Conservation (phyloP, 2,329 filamentous ascomycete genomes). For the Geoglossum cookeanum region DNA sequence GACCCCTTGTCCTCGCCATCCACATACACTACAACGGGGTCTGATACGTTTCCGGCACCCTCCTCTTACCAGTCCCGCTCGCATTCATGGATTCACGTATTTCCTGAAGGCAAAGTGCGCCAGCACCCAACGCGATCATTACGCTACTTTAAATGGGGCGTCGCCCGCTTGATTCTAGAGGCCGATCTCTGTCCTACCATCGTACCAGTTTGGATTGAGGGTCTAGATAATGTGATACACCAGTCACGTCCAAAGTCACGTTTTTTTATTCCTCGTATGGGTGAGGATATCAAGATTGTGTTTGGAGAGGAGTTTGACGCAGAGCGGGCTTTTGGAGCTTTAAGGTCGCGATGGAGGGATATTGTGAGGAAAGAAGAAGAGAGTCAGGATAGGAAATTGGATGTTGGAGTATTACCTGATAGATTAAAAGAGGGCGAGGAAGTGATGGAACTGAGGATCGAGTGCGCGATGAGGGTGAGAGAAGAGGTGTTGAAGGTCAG, state of each 20-base stretch:
- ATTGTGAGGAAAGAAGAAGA: conserved; percentile 36
- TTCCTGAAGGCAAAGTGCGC: conserved; percentile 88
- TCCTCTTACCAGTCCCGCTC: conserved; percentile 50
- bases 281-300: conserved; percentile 49
- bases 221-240: conserved; percentile 73
- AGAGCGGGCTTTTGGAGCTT: conserved; percentile 57
- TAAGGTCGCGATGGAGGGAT: conserved; percentile 54
- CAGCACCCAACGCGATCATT: conserved; percentile 62
- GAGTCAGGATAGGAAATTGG: conserved; percentile 18
- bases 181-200: conserved; percentile 72
- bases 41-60: conserved; percentile 49
- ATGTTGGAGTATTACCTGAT: conserved; percentile 40
- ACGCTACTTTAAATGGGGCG: conserved; percentile 97
- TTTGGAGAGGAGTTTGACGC: conserved; percentile 64
- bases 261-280: conserved; percentile 50
- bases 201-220: conserved; percentile 87
- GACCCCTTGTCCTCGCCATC: conserved; percentile 36
- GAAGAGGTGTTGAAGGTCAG: conserved; percentile 66
- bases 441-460: conserved; percentile 55
- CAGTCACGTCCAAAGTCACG: conserved; percentile 64
- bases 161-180: conserved; percentile 81
- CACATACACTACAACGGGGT: conserved; percentile 47
- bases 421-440: conserved; percentile 51
- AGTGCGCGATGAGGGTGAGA: conserved; percentile 61
- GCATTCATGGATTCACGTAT: conserved; percentile 81